Percentiles rank a stretch among this genome's conserved stretches.
These are phyloP conservation scores for Myotisia sp. DNA, from an alignment of 2,329 filamentous ascomycete species.

Conservation along the genomic window DNA sequence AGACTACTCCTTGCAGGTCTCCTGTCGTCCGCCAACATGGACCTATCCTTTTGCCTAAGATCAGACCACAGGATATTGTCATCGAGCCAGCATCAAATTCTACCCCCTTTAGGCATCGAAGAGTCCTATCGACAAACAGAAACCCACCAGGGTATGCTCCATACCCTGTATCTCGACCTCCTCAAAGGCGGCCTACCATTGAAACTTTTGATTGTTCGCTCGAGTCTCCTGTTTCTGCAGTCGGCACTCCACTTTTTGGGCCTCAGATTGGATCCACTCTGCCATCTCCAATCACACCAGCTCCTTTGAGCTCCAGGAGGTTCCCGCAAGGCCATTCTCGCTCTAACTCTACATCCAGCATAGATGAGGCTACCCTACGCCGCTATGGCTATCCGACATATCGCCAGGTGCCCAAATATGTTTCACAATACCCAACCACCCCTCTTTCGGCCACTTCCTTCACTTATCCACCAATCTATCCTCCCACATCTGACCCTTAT, in stretches of 20 bases:
- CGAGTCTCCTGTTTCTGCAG: slow-evolving; percentile 29
- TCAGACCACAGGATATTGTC: slow-evolving; percentile 69
- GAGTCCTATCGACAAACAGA: slow-evolving; percentile 40
- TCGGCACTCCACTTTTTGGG: slow-evolving; percentile 22
- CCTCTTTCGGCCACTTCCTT: slow-evolving; percentile 28
- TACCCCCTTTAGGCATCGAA: slow-evolving; percentile 43
- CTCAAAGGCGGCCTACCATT: slow-evolving; percentile 32
- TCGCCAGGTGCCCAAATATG: slow-evolving; percentile 53
- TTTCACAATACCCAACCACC: slow-evolving; percentile 28
- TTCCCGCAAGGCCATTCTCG: slow-evolving; percentile 31
- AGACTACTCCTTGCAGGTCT: slow-evolving; percentile 56
- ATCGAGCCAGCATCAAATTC: slow-evolving; percentile 43
- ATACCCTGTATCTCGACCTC: slow-evolving; percentile 32
- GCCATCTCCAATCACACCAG: slow-evolving; percentile 49
- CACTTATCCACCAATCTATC: slow-evolving; percentile 23
- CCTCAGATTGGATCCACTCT: slow-evolving; percentile 33
- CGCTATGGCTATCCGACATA: slow-evolving; percentile 77
- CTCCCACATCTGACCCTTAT: slow-evolving; percentile 12
- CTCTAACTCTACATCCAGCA: slow-evolving; percentile 51
- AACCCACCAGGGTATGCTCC: slow-evolving; percentile 36
- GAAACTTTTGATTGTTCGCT: slow-evolving; percentile 33
- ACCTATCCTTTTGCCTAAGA: slow-evolving; percentile 69
- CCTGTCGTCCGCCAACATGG: slow-evolving; percentile 62
- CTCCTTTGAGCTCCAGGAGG: slow-evolving; percentile 28
- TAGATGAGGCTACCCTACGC: slow-evolving; percentile 52